These are phyloP conservation scores for Citropsis articulata DNA, from an alignment of 345 rosid genomes.

Conservation along the genomic window DNA sequence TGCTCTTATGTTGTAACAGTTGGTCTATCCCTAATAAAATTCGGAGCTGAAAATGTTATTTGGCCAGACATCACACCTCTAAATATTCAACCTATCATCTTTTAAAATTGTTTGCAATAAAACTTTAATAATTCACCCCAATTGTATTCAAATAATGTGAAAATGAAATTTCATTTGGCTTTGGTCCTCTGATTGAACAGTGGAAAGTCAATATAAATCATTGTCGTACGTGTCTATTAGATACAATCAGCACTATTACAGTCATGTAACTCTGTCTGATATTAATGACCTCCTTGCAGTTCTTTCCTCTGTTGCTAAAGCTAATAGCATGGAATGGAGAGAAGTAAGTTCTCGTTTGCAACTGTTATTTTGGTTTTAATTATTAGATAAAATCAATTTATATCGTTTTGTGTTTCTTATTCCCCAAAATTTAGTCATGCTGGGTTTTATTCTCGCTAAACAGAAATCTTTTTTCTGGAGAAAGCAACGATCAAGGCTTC, in stretches of 20 bases:
- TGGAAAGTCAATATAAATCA: neutral
- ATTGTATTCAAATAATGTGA: neutral
- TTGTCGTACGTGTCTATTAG: neutral
- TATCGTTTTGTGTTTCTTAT: neutral
- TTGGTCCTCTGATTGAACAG: neutral
- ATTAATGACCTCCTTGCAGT: conserved; percentile 45
- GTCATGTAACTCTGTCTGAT: neutral
- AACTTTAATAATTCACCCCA: neutral
- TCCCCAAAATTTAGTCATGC: neutral
- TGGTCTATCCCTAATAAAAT: neutral
- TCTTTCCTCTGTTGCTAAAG: conserved; percentile 90
- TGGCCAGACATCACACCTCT: neutral
- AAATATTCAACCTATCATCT: neutral
- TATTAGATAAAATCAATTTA: neutral
- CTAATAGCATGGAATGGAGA: conserved; percentile 93
- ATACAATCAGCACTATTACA: neutral
- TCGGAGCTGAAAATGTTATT: neutral
- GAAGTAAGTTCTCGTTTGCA: conserved; percentile 48
- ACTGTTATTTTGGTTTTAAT: neutral
- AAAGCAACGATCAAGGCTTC: neutral
- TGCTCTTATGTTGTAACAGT: neutral
- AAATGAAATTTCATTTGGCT: neutral
- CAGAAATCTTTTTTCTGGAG: neutral
- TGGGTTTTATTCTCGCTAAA: neutral
- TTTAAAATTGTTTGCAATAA: neutral